Base-by-base conservation (phyloP, 306 rosid species). In the Biancaea sappan region DNA sequence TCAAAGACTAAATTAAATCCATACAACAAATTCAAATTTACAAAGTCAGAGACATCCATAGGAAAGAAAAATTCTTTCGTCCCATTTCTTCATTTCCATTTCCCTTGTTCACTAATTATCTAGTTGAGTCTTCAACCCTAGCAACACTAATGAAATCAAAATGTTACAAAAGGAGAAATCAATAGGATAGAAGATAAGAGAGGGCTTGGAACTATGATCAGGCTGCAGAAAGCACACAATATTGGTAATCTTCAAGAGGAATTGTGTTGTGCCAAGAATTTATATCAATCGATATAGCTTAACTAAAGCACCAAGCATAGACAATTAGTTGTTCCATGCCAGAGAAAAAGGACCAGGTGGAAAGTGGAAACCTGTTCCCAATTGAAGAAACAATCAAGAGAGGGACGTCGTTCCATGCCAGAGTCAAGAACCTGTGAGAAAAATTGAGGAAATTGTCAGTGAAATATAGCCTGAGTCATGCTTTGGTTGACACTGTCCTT, bases 331-430 rank as follows among this genome's bases (percentile, higher is more conserved):
- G 84, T 81, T 89, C 88, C 90, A 81, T 79, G 81, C 86, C 93
- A 84, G 93, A 83, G 87, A 83, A 75, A 83, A 86, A 89, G 74
- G 78, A 86, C 89, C 89, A 87, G 91, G 91, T 80, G 79, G 86
- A n/a, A n/a, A n/a, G n/a, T n/a, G n/a, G n/a, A 84, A 82, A 81
- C 88, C 81, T 74, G 47, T 72, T 38, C 64, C 77, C 66, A 80
- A 44, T 66, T 41, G 31, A 77, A 58, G 98, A 94, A 59, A 94
- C 89, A 38, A 95, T 94, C 77, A 94, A 75, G 0, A 94, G 71
- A 26, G 95, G 95, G 24, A 90, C 93, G 32, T 88, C 88, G 4
- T 87, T 91, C 98, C 97, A 94, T 3, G 97, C 96, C 72, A 94
- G 75, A 31, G 96, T 85, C 66, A 94, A 83, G 82, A 94, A 94